phyloP scores from a whole-genome alignment of 2,329 filamentous ascomycete species.

The Neophaeococcomyces aloes region DNA sequence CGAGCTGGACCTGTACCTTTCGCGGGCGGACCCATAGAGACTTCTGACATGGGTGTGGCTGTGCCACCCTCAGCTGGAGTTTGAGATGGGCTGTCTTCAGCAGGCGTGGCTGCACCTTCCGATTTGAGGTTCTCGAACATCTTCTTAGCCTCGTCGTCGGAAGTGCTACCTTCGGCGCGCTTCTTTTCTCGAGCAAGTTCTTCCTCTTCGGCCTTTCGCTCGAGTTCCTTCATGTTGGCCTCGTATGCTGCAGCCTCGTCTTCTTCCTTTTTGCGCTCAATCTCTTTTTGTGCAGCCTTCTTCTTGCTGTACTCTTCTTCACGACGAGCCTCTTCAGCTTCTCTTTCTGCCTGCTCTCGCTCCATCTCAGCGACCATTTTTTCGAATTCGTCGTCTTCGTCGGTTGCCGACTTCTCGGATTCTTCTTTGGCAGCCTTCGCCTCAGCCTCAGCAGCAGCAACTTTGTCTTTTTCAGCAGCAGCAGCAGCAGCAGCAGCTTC shows the following conservation, averaged over 20 bases:
- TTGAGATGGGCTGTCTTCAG: constrained; percentile 23
- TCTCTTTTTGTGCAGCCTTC: constrained; percentile 64
- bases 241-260: constrained; percentile 36
- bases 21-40: constrained; percentile 38
- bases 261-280: constrained; percentile 35
- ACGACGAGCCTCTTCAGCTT: constrained; percentile 36
- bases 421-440: constrained; percentile 29
- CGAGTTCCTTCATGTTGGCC: constrained; percentile 39
- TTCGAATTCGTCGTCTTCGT: constrained; percentile 35
- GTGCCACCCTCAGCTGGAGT: constrained; percentile 33
- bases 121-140: constrained; percentile 36
- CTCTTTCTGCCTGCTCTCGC: constrained; percentile 36
- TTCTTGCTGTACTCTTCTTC: constrained; percentile 51
- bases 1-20: constrained; percentile 52
- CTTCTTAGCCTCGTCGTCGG: constrained; percentile 29
- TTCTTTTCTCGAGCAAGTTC: constrained; percentile 36
- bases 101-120: constrained; percentile 26
- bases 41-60: constrained; percentile 37
- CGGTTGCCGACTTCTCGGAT: constrained; percentile 23
- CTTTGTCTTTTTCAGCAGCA: constrained; percentile 30
- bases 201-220: constrained; percentile 38
- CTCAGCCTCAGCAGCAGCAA: too few species aligned
- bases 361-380: constrained; percentile 34
- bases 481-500: constrained; percentile 33
- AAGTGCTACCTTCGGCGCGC: constrained; percentile 24